Conservation (phyloP, 768 basidiomycete genomes). For the Pisolithus orientalis region DNA sequence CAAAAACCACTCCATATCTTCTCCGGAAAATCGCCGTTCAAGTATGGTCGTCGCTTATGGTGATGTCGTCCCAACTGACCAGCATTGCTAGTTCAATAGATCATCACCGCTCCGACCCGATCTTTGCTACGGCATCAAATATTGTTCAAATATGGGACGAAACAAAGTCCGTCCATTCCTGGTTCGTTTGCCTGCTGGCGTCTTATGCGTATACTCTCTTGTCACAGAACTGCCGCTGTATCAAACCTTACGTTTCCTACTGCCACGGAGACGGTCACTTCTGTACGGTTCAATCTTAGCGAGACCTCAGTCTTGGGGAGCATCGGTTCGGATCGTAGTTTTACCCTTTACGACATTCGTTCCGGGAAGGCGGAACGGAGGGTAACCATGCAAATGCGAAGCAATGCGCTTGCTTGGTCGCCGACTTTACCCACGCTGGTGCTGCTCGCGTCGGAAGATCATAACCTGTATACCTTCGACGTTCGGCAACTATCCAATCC, state of each 20-base stretch:
- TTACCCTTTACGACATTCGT: slow-evolving; percentile 93
- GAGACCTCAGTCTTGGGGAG: slow-evolving; percentile 94
- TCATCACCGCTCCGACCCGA: slow-evolving; percentile 82
- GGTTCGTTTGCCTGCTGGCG: background rate
- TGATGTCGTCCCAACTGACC: background rate
- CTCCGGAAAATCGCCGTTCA: slow-evolving; percentile 84
- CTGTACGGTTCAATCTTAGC: slow-evolving; percentile 88
- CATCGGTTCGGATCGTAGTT: slow-evolving; percentile 90
- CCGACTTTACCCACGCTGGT: slow-evolving; percentile 90
- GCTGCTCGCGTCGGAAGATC: slow-evolving; percentile 96
- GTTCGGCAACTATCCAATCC: slow-evolving; percentile 78
- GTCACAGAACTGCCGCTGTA: slow-evolving; percentile 67
- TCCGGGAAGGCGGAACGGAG: slow-evolving; percentile 94
- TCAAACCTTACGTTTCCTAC: slow-evolving; percentile 85
- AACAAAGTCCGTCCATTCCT: slow-evolving; percentile 53
- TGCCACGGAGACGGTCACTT: slow-evolving; percentile 82
- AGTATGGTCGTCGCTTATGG: slow-evolving; percentile 43
- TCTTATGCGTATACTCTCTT: slow-evolving; percentile 8
- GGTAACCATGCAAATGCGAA: slow-evolving; percentile 90
- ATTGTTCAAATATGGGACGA: slow-evolving; percentile 98
- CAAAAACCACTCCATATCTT: slow-evolving; percentile 71
- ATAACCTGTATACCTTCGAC: slow-evolving; percentile 97
- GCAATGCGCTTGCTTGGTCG: slow-evolving; percentile 90
- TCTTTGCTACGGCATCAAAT: slow-evolving; percentile 93
- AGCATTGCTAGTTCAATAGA: slow-evolving; percentile 68